These are phyloP conservation scores for Neurospora sp. DNA, from an alignment of 2,329 filamentous ascomycete species.

Conservation along the genomic window DNA sequence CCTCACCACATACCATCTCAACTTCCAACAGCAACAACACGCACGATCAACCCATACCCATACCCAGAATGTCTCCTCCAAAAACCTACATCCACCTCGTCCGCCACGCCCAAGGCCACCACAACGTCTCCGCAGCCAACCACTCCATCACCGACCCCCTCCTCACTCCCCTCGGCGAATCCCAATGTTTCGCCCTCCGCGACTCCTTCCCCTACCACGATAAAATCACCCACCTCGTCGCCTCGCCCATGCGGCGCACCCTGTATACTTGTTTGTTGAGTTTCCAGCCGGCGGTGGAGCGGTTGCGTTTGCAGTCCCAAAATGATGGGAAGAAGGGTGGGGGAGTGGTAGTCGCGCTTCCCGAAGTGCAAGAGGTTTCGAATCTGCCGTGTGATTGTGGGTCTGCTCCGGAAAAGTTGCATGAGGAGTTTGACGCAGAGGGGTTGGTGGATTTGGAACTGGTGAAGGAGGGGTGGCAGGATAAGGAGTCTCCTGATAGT, in stretches of 20 bases:
- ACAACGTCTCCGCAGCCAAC: slow-evolving; percentile 66
- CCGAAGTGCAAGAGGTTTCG: slow-evolving; percentile 70
- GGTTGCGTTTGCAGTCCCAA: neutral
- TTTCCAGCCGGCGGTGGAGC: slow-evolving; percentile 48
- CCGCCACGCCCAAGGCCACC: slow-evolving; percentile 68
- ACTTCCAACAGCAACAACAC: neutral
- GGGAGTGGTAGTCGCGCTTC: slow-evolving; percentile 50
- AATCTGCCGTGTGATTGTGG: slow-evolving; percentile 70
- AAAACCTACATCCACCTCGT: slow-evolving; percentile 52
- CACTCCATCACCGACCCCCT: slow-evolving; percentile 67
- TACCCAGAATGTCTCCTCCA: slow-evolving; percentile 29
- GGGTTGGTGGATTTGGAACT: slow-evolving; percentile 49
- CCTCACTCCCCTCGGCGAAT: slow-evolving; percentile 64
- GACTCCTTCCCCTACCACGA: slow-evolving; percentile 54
- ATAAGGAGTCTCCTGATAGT: slow-evolving; percentile 41
- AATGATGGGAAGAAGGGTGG: slow-evolving; percentile 21
- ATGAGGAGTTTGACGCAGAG: slow-evolving; percentile 47
- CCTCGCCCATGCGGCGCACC: slow-evolving; percentile 73
- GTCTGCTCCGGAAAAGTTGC: slow-evolving; percentile 42
- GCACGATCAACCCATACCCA: neutral
- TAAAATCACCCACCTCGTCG: slow-evolving; percentile 59
- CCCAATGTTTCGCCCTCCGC: slow-evolving; percentile 61
- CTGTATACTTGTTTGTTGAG: slow-evolving; percentile 65
- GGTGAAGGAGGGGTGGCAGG: slow-evolving; percentile 61
- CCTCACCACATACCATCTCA: neutral